A percentile compares a stretch with the other conserved stretches of the same genome.
These are phyloP conservation scores for Byssochlamys sp. DNA, from an alignment of 2,329 filamentous ascomycete genomes.

Conservation along the genomic window DNA sequence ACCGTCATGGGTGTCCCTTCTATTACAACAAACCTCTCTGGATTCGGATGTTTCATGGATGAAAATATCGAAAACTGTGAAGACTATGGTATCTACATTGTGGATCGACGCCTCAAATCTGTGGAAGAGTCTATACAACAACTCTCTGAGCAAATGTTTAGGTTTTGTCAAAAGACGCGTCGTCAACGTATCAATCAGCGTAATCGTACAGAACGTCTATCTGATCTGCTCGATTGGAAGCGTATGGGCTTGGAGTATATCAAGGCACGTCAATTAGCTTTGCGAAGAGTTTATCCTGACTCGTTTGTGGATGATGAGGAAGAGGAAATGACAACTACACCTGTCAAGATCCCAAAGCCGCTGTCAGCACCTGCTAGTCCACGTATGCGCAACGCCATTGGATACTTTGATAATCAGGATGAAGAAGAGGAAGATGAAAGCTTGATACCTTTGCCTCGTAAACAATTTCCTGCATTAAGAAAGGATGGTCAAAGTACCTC, in stretches of 20 bases:
- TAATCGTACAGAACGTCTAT: slow-evolving; percentile 88
- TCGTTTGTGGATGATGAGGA: too few relatives aligned
- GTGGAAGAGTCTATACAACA: slow-evolving; percentile 96
- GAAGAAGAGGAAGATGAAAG: too few relatives aligned
- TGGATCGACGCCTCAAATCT: slow-evolving; percentile 87
- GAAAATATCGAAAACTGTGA: slow-evolving; percentile 95
- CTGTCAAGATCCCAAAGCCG: too few relatives aligned
- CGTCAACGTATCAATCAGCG: slow-evolving; percentile 97
- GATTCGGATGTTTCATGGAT: slow-evolving; percentile 99
- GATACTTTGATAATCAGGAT: too few relatives aligned
- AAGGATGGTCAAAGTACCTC: too few relatives aligned
- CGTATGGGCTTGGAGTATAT: slow-evolving; percentile 99
- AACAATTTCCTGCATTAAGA: too few relatives aligned
- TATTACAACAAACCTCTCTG: slow-evolving; percentile 94
- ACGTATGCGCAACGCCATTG: too few relatives aligned
- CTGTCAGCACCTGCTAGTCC: too few relatives aligned
- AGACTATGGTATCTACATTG: slow-evolving; percentile 98
- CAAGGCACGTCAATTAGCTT: slow-evolving; percentile 85
- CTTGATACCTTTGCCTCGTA: too few relatives aligned
- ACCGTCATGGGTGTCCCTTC: slow-evolving; percentile 98
- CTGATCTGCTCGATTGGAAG: slow-evolving; percentile 96
- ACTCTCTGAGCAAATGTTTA: slow-evolving; percentile 86
- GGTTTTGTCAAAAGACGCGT: slow-evolving; percentile 87
- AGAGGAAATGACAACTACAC: too few relatives aligned
- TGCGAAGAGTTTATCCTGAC: too few relatives aligned